These are phyloP conservation scores for Platanthera zijinensis DNA, from an alignment of 106 monocot species.

Conservation along the genomic window DNA sequence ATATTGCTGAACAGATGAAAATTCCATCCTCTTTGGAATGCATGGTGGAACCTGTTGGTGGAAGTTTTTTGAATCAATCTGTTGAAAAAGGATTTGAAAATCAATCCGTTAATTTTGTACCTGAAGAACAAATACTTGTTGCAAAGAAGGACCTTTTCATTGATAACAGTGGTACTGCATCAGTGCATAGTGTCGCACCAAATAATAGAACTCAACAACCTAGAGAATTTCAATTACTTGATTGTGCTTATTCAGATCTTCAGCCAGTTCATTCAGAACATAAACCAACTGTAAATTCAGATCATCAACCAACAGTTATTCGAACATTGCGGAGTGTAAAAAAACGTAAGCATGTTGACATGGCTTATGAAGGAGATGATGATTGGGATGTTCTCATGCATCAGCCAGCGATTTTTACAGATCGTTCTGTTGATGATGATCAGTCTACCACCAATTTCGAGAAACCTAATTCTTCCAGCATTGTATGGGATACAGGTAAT, in stretches of 20 bases:
- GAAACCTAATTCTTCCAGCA: constrained; percentile 15
- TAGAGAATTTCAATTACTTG: constrained; percentile 17
- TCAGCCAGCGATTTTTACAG: constrained; percentile 44
- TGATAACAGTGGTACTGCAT: constrained; percentile 9
- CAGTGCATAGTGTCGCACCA: neutral
- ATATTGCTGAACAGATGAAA: constrained; percentile 1
- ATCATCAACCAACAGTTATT: constrained; percentile 25
- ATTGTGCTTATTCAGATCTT: constrained; percentile 19
- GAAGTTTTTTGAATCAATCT: constrained; percentile 8
- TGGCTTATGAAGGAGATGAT: constrained; percentile 94
- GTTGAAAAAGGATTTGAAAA: constrained; percentile 6
- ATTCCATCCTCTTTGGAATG: constrained; percentile 6
- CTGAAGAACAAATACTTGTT: constrained; percentile 12
- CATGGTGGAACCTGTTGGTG: neutral
- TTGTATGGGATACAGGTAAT: constrained; percentile 20
- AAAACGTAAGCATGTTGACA: constrained; percentile 61
- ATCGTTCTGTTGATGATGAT: constrained; percentile 21
- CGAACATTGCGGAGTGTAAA: constrained; percentile 31
- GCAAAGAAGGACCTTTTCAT: constrained; percentile 1
- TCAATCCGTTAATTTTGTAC: constrained; percentile 9
- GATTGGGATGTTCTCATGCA: constrained; percentile 73
- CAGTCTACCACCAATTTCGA: constrained; percentile 28
- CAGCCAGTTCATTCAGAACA: constrained; percentile 15
- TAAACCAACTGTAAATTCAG: constrained; percentile 5
- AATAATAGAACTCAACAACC: constrained; percentile 4